phyloP scores from a whole-genome alignment of 2,329 filamentous ascomycete genomes.

The Verticillium nonalfalfae region DNA sequence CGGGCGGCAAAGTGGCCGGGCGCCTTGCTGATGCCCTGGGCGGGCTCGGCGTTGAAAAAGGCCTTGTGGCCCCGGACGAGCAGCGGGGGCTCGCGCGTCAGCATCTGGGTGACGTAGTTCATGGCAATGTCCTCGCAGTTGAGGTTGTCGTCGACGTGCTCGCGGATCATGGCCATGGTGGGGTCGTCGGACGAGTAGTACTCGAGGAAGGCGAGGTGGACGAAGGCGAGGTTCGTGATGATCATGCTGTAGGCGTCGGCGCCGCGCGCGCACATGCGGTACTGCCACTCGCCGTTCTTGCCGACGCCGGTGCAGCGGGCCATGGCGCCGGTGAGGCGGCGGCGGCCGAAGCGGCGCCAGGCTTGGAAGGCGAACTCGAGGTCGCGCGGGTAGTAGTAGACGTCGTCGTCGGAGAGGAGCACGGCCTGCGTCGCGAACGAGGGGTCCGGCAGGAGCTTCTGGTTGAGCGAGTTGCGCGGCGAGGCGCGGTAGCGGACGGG shows the following conservation, averaged over 20 bases:
- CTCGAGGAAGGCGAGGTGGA: constrained; percentile 29
- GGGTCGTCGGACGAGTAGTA: constrained; percentile 27
- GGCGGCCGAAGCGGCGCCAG: constrained; percentile 29
- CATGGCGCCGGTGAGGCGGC: constrained; percentile 26
- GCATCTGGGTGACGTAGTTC: constrained; percentile 25
- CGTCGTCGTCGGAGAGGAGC: constrained; percentile 32
- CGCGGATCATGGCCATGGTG: constrained; percentile 23
- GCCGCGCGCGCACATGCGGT: constrained; percentile 23
- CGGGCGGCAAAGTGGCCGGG: constrained; percentile 24
- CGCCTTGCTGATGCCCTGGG: constrained; percentile 24
- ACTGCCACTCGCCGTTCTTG: constrained; percentile 19
- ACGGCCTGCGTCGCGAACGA: constrained; percentile 29
- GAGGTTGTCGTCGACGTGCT: constrained; percentile 28
- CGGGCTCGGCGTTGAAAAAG: constrained; percentile 24
- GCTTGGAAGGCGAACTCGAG: constrained; percentile 33
- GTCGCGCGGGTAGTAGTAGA: constrained; percentile 28
- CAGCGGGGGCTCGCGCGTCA: constrained; percentile 26
- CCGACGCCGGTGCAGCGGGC: constrained; percentile 24
- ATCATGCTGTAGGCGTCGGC: constrained; percentile 25
- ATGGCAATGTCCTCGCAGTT: constrained; percentile 35
- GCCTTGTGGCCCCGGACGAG: constrained; percentile 23
- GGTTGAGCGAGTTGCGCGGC: constrained; percentile 26
- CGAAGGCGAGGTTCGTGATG: constrained; percentile 29
- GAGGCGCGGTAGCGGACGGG: constrained; percentile 25
- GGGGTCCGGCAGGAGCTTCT: constrained; percentile 28